Evolutionary conservation across 305 asterid species (phyloP).

Genomic region (Rubia tinctorum): DNA sequence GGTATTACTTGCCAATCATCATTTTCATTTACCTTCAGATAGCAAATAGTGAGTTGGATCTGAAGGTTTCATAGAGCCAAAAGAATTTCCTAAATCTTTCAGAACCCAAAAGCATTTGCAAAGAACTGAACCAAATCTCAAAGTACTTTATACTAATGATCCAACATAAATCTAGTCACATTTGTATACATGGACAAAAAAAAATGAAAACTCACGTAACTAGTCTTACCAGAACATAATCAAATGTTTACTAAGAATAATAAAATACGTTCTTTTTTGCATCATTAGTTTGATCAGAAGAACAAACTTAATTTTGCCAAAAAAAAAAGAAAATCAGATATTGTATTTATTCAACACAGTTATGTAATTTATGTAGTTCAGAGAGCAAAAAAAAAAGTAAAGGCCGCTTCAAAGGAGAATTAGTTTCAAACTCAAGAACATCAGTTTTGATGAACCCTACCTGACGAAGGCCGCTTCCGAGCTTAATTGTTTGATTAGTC

Average conservation of each 20-base stretch:
- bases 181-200: not conserved
- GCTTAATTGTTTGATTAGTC: constrained; percentile 77
- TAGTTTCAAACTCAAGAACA: not conserved
- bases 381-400: too few relatives aligned
- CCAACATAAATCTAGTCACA: not conserved
- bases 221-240: not conserved
- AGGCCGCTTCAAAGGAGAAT: not conserved
- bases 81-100: too few relatives aligned
- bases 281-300: not conserved
- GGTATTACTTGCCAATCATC: not conserved
- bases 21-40: too few relatives aligned
- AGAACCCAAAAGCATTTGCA: not conserved
- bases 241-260: not conserved
- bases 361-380: too few relatives aligned
- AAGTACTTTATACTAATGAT: too few relatives aligned
- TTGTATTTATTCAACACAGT: too few relatives aligned
- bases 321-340: too few relatives aligned
- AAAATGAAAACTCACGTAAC: not conserved
- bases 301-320: not conserved
- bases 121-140: not conserved
- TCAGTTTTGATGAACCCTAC: constrained; percentile 32
- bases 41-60: too few relatives aligned
- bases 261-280: too few relatives aligned
- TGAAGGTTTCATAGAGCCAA: too few relatives aligned
- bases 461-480: constrained; percentile 94